phyloP scores from a whole-genome alignment of 495 filamentous ascomycete genomes.

The Neurospora sp. region DNA sequence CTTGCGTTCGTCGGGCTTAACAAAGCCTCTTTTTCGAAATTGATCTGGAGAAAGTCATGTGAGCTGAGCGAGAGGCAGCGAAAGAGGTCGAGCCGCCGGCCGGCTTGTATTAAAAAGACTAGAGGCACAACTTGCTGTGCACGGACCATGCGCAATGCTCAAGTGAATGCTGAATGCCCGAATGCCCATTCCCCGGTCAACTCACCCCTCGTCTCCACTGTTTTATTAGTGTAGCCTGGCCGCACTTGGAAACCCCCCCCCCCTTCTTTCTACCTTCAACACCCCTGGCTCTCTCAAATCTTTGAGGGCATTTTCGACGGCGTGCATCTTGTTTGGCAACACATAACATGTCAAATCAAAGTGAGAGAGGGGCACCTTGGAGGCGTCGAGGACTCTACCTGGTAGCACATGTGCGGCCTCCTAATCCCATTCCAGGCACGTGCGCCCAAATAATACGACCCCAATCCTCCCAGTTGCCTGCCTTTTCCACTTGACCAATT shows the following conservation, averaged over 20 bases:
- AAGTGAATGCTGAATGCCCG: background rate
- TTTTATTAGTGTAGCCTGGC: background rate
- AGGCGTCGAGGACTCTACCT: background rate
- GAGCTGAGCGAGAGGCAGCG: constrained; percentile 17
- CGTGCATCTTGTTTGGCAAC: background rate
- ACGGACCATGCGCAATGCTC: constrained; percentile 11
- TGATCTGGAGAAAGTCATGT: constrained; percentile 24
- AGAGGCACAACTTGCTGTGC: constrained; percentile 4
- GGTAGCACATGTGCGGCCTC: background rate
- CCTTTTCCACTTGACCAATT: background rate
- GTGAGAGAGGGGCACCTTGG: background rate
- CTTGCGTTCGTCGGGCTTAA: background rate
- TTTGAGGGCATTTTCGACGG: background rate
- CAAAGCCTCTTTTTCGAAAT: constrained; percentile 5
- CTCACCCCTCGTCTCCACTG: background rate
- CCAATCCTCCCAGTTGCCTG: background rate
- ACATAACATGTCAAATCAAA: background rate
- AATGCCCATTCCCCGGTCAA: background rate
- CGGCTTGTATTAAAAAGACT: constrained; percentile 11
- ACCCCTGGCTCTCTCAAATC: background rate
- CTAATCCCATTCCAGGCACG: background rate
- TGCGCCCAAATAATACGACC: background rate
- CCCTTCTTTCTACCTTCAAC: background rate
- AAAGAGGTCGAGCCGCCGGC: background rate
- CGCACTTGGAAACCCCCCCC: background rate